Percentiles rank a stretch among this genome's conserved stretches.
These are phyloP conservation scores for Tardiomyces depauwii DNA, from an alignment of 1,139 yeast species.

Conservation along the genomic window DNA sequence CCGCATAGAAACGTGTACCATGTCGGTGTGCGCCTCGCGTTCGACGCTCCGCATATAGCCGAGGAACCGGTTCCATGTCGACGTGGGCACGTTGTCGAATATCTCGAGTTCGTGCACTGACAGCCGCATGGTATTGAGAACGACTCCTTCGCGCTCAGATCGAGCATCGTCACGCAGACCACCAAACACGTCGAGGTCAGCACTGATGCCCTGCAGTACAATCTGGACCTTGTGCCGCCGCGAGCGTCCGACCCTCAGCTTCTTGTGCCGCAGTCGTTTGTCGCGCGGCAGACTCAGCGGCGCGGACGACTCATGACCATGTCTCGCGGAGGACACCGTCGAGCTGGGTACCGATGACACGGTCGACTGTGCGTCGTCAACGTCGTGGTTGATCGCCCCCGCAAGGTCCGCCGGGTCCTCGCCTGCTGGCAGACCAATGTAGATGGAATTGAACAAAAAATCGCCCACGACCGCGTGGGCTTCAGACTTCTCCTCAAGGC, in stretches of 20 bases:
- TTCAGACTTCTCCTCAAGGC: slow-evolving; percentile 13
- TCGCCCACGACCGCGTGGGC: slow-evolving; percentile 38
- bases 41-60: slow-evolving; percentile 58
- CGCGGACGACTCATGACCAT: no score
- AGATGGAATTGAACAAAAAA: slow-evolving; percentile 61
- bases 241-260: slow-evolving; percentile 53
- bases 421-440: slow-evolving; percentile 48
- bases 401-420: slow-evolving; percentile 38
- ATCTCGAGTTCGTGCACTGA: slow-evolving; percentile 46
- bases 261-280: no score
- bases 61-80: slow-evolving; percentile 84
- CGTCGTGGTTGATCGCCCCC: slow-evolving; percentile 41
- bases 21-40: slow-evolving; percentile 56
- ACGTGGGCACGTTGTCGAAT: slow-evolving; percentile 70
- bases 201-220: slow-evolving; percentile 42
- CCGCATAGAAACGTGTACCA: slow-evolving; percentile 44
- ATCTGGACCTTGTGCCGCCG: slow-evolving; percentile 48
- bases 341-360: background rate
- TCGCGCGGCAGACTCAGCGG: no score
- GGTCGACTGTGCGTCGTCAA: slow-evolving; percentile 15
- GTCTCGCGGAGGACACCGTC: slow-evolving; percentile 15
- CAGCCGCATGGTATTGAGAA: slow-evolving; percentile 20
- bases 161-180: slow-evolving; percentile 10
- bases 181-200: slow-evolving; percentile 36
- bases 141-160: background rate